These are phyloP conservation scores for Pichia sporocuriosa DNA, from an alignment of 805 yeast species.

Conservation along the genomic window DNA sequence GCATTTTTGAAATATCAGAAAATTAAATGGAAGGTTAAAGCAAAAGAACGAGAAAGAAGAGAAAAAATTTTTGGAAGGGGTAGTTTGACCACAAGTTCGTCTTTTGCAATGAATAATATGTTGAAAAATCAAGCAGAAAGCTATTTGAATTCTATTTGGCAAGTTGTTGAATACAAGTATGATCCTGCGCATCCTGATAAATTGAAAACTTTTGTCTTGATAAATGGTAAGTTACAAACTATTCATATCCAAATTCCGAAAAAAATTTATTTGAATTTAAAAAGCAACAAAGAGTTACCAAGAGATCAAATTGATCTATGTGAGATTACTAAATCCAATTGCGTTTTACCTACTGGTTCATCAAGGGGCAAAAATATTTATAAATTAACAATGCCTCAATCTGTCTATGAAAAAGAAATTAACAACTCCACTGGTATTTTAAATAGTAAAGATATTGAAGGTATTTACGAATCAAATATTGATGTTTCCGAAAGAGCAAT, in stretches of 20 bases:
- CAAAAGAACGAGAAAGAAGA: constrained; percentile 65
- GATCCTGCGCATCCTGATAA: constrained; percentile 62
- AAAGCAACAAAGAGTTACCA: constrained; percentile 32
- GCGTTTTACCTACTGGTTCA: constrained; percentile 66
- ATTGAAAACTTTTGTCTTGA: constrained; percentile 61
- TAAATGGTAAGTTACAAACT: constrained; percentile 67
- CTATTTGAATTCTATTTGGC: constrained; percentile 78
- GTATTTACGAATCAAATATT: constrained; percentile 72
- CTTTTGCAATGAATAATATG: constrained; percentile 61
- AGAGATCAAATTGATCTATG: constrained; percentile 38
- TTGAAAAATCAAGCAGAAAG: constrained; percentile 73
- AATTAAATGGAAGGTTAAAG: constrained; percentile 79
- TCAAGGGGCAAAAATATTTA: constrained; percentile 43
- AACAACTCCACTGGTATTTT: constrained; percentile 55
- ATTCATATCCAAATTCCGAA: constrained; percentile 71
- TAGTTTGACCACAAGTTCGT: constrained; percentile 35
- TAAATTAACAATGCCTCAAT: constrained; percentile 64
- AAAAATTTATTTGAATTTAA: constrained; percentile 61
- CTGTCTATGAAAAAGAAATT: constrained; percentile 47
- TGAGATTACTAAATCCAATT: constrained; percentile 49
- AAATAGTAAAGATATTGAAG: constrained; percentile 52
- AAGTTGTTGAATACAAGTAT: constrained; percentile 61
- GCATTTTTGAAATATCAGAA: constrained; percentile 72
- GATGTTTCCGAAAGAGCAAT: constrained; percentile 65
- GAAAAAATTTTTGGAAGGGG: constrained; percentile 67